Evolutionary conservation across 2,329 filamentous ascomycete genomes (phyloP).

Genomic region (Pleurostoma richardsiae): DNA sequence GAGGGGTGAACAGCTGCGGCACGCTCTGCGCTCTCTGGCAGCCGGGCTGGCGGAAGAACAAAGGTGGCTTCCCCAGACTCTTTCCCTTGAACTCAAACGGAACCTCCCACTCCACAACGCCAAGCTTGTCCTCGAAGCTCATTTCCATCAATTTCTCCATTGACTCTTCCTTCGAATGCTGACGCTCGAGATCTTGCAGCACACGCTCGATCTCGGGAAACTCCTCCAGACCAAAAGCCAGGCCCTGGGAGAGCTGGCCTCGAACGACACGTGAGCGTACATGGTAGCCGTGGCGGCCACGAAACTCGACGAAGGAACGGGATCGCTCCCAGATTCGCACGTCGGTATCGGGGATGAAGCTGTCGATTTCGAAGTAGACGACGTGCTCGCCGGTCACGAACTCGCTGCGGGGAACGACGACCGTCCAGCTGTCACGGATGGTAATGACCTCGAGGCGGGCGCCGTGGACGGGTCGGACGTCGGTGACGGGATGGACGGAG

Average conservation of each 20-base stretch:
- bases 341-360: conserved; percentile 17
- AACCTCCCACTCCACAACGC: conserved; percentile 21
- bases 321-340: conserved; percentile 15
- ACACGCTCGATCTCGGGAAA: conserved; percentile 13
- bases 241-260: conserved; percentile 19
- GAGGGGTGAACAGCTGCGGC: conserved; percentile 8
- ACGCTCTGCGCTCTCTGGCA: conserved; percentile 20
- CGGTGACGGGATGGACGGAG: conserved; percentile 15
- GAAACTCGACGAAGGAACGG: conserved; percentile 4
- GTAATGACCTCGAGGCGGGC: conserved; percentile 9
- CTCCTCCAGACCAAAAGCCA: conserved; percentile 14
- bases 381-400: conserved; percentile 17
- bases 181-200: conserved; percentile 10
- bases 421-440: conserved; percentile 19
- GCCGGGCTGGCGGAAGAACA: conserved; percentile 19
- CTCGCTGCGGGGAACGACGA: conserved; percentile 9
- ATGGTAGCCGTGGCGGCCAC: conserved; percentile 15
- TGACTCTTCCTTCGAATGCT: conserved; percentile 7
- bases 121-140: conserved; percentile 17
- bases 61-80: conserved; percentile 12
- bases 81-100: conserved; percentile 1
- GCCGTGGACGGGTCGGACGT: conserved; percentile 7
- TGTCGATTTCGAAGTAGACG: conserved; percentile 25
- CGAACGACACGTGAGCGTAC: conserved; percentile 12
- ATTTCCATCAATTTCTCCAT: conserved; percentile 8